Percentiles rank a stretch among this genome's conserved stretches.
These are phyloP conservation scores for Saccharomyces hybrid DNA, from an alignment of 1,139 yeast species.

Conservation along the genomic window DNA sequence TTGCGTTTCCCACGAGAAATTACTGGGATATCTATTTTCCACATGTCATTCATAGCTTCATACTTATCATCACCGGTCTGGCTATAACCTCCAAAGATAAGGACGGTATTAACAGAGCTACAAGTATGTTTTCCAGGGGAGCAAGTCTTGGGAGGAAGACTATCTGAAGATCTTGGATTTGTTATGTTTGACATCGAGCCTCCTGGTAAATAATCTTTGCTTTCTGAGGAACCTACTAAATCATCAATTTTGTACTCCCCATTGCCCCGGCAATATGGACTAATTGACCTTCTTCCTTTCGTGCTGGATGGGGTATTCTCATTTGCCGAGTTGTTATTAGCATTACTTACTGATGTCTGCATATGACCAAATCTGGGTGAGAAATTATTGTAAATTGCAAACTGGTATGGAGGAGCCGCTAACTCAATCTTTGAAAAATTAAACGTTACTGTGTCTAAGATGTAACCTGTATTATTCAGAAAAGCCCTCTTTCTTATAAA, in stretches of 20 bases:
- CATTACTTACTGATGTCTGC: slow-evolving; percentile 25
- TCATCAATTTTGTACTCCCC: not conserved
- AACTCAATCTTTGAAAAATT: slow-evolving; percentile 35
- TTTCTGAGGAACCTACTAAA: not conserved
- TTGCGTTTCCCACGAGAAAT: slow-evolving; percentile 32
- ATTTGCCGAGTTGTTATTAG: not conserved
- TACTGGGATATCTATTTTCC: slow-evolving; percentile 40
- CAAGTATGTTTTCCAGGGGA: not conserved
- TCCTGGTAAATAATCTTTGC: not conserved
- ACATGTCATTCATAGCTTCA: slow-evolving; percentile 40
- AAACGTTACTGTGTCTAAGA: slow-evolving; percentile 36
- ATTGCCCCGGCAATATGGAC: not conserved
- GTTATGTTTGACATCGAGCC: not conserved
- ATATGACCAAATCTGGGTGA: slow-evolving; percentile 44
- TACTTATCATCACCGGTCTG: slow-evolving; percentile 28
- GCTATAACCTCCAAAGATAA: slow-evolving; percentile 41
- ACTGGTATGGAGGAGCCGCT: slow-evolving; percentile 36
- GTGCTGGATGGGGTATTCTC: not conserved
- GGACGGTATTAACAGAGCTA: slow-evolving; percentile 19
- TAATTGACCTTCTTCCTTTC: slow-evolving; percentile 1
- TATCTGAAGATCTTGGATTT: not conserved
- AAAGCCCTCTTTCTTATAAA: slow-evolving; percentile 32
- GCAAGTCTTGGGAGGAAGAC: not conserved
- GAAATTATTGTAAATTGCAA: slow-evolving; percentile 34
- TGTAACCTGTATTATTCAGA: slow-evolving; percentile 36